Percentiles rank a stretch among this genome's conserved stretches.
These are phyloP conservation scores for Favolaschia claudopus DNA, from an alignment of 768 basidiomycete species.

Conservation along the genomic window DNA sequence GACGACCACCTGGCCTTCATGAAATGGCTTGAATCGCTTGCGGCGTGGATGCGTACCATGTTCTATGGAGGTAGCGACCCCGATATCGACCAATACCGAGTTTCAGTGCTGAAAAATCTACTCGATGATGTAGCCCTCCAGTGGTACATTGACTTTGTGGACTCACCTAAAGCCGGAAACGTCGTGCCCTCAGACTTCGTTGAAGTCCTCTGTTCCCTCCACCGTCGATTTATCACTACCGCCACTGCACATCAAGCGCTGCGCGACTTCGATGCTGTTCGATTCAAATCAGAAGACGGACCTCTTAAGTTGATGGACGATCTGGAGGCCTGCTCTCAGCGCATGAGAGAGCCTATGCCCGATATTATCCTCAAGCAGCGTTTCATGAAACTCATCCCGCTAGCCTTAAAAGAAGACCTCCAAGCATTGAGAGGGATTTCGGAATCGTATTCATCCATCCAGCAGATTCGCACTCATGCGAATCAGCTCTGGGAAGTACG, in stretches of 20 bases:
- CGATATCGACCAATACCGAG: neutral
- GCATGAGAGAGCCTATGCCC: neutral
- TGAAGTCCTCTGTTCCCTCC: neutral
- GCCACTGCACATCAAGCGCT: neutral
- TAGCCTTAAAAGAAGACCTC: neutral
- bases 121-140: neutral
- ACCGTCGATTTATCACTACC: slow-evolving; percentile 1
- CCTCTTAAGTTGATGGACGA: neutral
- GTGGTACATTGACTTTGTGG: neutral
- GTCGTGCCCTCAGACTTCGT: neutral
- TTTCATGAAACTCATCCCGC: slow-evolving; percentile 2
- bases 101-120: neutral
- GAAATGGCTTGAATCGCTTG: neutral
- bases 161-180: too few species aligned
- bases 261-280: neutral
- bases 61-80: neutral
- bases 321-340: neutral
- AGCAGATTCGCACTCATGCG: neutral
- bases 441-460: neutral
- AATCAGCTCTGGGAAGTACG: neutral
- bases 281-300: neutral
- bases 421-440: neutral
- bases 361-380: neutral
- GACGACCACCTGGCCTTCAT: neutral
- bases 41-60: slow-evolving; percentile 1